Conservation (phyloP, 257 asterid genomes). For the Solanum tarapatanum region DNA sequence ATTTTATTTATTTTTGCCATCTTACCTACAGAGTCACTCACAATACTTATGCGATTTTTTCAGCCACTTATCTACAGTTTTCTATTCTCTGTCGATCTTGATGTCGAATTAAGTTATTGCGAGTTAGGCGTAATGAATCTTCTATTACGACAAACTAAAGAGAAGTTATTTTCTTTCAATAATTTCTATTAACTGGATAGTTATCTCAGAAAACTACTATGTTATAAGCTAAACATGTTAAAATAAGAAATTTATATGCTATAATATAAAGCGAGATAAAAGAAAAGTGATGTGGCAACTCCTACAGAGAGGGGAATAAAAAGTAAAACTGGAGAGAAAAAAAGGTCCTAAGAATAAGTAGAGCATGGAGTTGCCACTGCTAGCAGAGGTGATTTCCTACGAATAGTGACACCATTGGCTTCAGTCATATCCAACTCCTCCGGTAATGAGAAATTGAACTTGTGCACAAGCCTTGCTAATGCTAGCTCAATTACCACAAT, state of each 20-base stretch:
- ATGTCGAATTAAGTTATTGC: not conserved
- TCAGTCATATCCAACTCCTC: constrained; percentile 37
- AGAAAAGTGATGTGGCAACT: too few relatives aligned
- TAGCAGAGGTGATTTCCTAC: constrained; percentile 17
- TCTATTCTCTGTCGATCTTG: not conserved
- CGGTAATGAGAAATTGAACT: constrained; percentile 33
- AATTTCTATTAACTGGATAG: too few relatives aligned
- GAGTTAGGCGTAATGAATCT: too few relatives aligned
- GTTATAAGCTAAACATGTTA: too few relatives aligned
- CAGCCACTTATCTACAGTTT: not conserved
- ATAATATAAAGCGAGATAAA: too few relatives aligned
- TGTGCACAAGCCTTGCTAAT: constrained; percentile 28
- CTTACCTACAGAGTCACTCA: not conserved
- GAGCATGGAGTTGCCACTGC: constrained; percentile 8
- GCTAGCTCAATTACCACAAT: constrained; percentile 18
- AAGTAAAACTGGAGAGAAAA: too few relatives aligned
- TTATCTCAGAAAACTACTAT: too few relatives aligned
- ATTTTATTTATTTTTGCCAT: not conserved
- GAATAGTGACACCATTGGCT: constrained; percentile 15
- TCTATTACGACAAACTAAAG: too few relatives aligned
- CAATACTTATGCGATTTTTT: too few relatives aligned
- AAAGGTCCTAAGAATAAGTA: not conserved
- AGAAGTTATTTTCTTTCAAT: too few relatives aligned
- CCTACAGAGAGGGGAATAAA: too few relatives aligned
- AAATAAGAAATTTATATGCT: too few relatives aligned